These are phyloP conservation scores for Priceomyces carsonii DNA, from an alignment of 805 yeast species.

Conservation along the genomic window DNA sequence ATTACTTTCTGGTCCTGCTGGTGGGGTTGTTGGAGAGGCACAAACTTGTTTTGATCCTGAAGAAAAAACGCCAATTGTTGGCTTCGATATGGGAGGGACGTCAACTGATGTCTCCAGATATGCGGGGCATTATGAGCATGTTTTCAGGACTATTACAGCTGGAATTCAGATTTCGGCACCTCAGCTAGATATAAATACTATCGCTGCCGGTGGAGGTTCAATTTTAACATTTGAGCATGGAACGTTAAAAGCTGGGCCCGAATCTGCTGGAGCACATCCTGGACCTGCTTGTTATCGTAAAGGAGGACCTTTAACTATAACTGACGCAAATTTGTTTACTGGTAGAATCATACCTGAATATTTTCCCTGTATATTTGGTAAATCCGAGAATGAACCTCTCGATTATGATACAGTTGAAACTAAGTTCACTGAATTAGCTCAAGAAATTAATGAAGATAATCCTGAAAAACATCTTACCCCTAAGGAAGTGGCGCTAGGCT, in stretches of 20 bases:
- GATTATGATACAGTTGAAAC: conserved; percentile 53
- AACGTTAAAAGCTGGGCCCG: conserved; percentile 78
- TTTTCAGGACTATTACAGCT: conserved; percentile 83
- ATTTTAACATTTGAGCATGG: conserved; percentile 25
- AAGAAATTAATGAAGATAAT: conserved; percentile 53
- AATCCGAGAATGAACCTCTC: conserved; percentile 68
- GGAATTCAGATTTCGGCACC: conserved; percentile 84
- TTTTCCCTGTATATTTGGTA: conserved; percentile 84
- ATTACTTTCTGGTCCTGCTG: conserved; percentile 22
- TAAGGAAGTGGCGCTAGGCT: conserved; percentile 78
- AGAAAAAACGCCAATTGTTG: conserved; percentile 63
- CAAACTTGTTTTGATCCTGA: conserved; percentile 28
- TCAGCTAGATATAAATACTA: conserved; percentile 55
- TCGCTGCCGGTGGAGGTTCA: conserved; percentile 41
- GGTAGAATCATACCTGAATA: conserved; percentile 73
- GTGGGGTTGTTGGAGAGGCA: conserved; percentile 22
- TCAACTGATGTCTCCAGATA: conserved; percentile 82
- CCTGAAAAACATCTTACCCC: conserved; percentile 47
- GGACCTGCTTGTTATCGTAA: conserved; percentile 88
- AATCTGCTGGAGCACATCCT: conserved; percentile 83
- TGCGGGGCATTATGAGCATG: conserved; percentile 70
- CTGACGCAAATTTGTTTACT: conserved; percentile 76
- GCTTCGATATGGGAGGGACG: conserved; percentile 92
- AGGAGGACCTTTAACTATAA: conserved; percentile 75
- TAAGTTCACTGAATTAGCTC: conserved; percentile 57